phyloP scores from a whole-genome alignment of 2,329 filamentous ascomycete genomes.

The Cordyceps cicadae region DNA sequence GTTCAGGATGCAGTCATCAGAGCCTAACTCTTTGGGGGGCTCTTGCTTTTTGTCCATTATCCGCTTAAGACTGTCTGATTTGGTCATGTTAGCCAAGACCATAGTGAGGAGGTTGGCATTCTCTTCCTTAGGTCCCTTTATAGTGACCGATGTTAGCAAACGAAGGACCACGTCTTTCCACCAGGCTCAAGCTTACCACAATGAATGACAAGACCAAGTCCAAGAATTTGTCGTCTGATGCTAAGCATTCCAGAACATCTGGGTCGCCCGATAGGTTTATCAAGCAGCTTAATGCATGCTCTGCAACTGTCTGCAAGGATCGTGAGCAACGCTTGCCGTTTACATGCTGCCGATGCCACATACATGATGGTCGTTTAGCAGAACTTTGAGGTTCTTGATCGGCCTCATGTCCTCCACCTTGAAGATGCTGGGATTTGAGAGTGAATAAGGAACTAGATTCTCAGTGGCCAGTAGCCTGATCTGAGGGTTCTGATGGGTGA shows the following conservation, averaged over 20 bases:
- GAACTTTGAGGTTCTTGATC: constrained; percentile 76
- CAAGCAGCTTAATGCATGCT: constrained; percentile 83
- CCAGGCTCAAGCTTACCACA: constrained; percentile 47
- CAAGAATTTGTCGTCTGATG: constrained; percentile 73
- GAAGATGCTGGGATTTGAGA: constrained; percentile 68
- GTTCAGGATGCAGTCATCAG: constrained; percentile 68
- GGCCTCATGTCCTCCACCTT: constrained; percentile 72
- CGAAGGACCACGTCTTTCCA: neutral
- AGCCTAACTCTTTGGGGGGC: constrained; percentile 60
- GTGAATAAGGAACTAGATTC: constrained; percentile 76
- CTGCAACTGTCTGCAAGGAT: constrained; percentile 72
- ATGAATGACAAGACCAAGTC: constrained; percentile 64
- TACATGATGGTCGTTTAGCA: constrained; percentile 77
- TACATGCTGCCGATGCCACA: constrained; percentile 22
- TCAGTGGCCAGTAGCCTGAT: constrained; percentile 80
- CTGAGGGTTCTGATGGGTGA: constrained; percentile 84
- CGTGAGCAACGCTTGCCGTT: constrained; percentile 26
- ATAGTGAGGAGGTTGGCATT: constrained; percentile 82
- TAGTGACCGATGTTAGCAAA: neutral
- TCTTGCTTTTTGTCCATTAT: constrained; percentile 61
- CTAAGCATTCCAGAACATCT: constrained; percentile 65
- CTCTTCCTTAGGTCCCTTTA: constrained; percentile 60
- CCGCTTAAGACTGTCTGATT: constrained; percentile 63
- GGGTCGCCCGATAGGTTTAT: constrained; percentile 75
- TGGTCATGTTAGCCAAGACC: constrained; percentile 86